Evolutionary conservation across 495 filamentous ascomycete species (phyloP), one percentile per base, ranked within the genome.

Genomic region (Aspergillus steynii): DNA sequence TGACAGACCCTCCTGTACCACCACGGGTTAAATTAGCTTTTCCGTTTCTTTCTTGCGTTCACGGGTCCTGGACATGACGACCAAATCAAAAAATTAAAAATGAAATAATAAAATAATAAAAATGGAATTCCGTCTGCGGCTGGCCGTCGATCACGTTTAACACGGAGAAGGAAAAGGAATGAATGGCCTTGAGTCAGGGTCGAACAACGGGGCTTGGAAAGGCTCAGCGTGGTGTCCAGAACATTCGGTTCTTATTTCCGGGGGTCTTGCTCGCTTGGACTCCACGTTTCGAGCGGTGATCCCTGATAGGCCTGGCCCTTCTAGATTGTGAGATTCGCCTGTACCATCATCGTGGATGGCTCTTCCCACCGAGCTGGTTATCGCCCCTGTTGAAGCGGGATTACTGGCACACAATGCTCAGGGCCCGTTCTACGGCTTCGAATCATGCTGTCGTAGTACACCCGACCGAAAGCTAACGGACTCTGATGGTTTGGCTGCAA

Each of bases 221-320:
- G 3, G 12, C 12, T 42, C 37, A 42, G 37, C 37, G 12, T 8
- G 1, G 58, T 53, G 64, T 59, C 64, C 65, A 67, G 65, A 67
- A 63, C 65, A 63, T 65, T 68, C 62, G 62, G 53, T 34, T 61
- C 48, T 63, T 62, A 56, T 48, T 59, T 63, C 65, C 62, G 56
- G 57, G 56, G 56, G 45, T 45, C 27, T 29, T 42, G 12, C 20
- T 46, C 57, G 34, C 34, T 59, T 42, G 52, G 26, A 50, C 6
- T 29, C 27, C 29, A 29, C 27, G 15, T 5, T 31, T n/a, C 14
- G 51, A n/a, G n/a, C 1, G 10, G 25, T 25, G 48, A n/a, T 49
- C 25, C 46, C 28, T 20, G 50, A 28, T 25, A 52, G 27, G 50
- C 7, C 27, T 29, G 2, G 12, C 12, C 25, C 42, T 56, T 48